These are phyloP conservation scores for Monoraphidium neglectum DNA, from an alignment of 139 green algal genomes.

Conservation along the genomic window DNA sequence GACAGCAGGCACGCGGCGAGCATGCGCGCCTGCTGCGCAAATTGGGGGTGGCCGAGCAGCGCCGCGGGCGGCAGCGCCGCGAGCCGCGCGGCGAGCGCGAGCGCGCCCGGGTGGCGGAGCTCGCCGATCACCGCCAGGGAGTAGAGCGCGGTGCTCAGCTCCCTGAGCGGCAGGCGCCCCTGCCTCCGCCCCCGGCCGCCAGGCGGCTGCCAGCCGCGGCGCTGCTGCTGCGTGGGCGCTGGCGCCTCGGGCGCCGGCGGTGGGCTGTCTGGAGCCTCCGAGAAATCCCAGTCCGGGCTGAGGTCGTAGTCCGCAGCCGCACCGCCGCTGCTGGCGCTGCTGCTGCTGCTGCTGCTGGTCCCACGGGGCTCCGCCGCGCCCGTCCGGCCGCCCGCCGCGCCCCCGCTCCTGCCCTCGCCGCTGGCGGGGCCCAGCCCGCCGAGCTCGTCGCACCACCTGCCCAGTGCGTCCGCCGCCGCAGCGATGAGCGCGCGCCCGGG, in stretches of 20 bases:
- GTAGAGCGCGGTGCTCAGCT: constrained; percentile 24
- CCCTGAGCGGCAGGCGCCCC: constrained; percentile 14
- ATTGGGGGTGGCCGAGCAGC: constrained; percentile 14
- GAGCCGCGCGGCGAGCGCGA: constrained; percentile 8
- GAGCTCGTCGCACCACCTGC: no score
- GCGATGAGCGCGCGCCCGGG: not conserved
- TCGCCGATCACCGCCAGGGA: constrained; percentile 15
- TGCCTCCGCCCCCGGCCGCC: no score
- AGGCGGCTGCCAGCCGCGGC: not conserved
- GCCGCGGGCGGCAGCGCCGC: not conserved
- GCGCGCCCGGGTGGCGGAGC: constrained; percentile 14
- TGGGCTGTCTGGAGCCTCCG: no score
- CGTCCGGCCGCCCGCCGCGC: not conserved
- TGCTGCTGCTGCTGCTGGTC: not conserved
- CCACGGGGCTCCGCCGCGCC: no score
- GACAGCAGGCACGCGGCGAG: constrained; percentile 20
- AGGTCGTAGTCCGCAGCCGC: no score
- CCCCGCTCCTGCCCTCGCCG: not conserved
- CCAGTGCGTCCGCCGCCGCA: not conserved
- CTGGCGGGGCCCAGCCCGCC: not conserved
- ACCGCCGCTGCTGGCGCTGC: not conserved
- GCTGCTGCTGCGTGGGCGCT: not conserved
- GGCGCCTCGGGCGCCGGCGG: no score
- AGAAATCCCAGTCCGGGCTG: no score
- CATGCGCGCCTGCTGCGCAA: not conserved